These are phyloP conservation scores for Cladosporium austrohemisphaericum DNA, from an alignment of 2,329 filamentous ascomycete species.

Conservation along the genomic window DNA sequence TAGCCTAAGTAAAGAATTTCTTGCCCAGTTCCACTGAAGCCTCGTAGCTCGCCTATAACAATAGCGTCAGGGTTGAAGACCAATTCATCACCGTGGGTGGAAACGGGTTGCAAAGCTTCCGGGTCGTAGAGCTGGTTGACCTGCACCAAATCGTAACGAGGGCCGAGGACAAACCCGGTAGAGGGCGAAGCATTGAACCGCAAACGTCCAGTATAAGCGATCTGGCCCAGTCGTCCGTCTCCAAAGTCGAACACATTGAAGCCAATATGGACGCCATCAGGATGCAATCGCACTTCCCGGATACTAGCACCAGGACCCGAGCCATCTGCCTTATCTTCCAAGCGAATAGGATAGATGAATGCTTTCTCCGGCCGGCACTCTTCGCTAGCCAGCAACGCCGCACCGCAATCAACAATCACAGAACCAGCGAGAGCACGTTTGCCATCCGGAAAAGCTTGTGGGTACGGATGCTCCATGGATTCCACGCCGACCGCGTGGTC, in stretches of 20 bases:
- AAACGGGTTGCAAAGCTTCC: slow-evolving; percentile 21
- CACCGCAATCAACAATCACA: slow-evolving; percentile 38
- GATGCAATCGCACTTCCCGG: slow-evolving; percentile 46
- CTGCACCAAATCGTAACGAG: slow-evolving; percentile 41
- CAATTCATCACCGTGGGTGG: slow-evolving; percentile 28
- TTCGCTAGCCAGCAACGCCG: slow-evolving; percentile 32
- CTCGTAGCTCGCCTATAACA: slow-evolving; percentile 43
- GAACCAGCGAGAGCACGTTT: slow-evolving; percentile 34
- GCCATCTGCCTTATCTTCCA: slow-evolving; percentile 34
- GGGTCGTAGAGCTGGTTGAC: slow-evolving; percentile 37
- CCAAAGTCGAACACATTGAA: slow-evolving; percentile 38
- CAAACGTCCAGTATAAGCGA: slow-evolving; percentile 38
- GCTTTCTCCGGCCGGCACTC: slow-evolving; percentile 37
- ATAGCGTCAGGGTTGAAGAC: slow-evolving; percentile 32
- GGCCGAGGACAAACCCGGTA: slow-evolving; percentile 27
- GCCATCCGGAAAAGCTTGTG: slow-evolving; percentile 42
- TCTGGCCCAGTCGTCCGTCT: slow-evolving; percentile 27
- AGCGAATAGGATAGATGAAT: slow-evolving; percentile 42
- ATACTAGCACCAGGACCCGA: slow-evolving; percentile 32
- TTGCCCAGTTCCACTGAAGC: slow-evolving; percentile 42
- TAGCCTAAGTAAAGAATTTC: slow-evolving; percentile 44
- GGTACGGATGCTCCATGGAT: slow-evolving; percentile 35
- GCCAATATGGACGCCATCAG: slow-evolving; percentile 43
- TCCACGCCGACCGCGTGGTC: slow-evolving; percentile 17
- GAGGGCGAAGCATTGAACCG: slow-evolving; percentile 39